Base-by-base conservation (phyloP, 2,329 filamentous ascomycete genomes). In the Cytospora leucostoma region DNA sequence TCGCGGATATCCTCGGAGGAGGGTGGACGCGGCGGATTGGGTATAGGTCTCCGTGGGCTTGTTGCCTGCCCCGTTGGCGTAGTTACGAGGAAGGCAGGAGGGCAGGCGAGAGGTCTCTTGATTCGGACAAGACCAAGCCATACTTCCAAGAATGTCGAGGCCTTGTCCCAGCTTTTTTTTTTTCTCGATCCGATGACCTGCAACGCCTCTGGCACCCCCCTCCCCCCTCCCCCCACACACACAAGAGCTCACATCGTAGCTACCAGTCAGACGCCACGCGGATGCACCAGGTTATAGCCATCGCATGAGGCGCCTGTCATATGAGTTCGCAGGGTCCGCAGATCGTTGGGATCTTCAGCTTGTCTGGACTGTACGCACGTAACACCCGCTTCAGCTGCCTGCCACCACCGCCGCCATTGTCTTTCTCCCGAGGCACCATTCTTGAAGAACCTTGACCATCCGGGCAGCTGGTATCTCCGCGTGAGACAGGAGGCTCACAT, bases 1-100 rank as follows among this genome's bases (percentile, higher is more conserved):
- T 59, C 2, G 58, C 58, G 58, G 51, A 54, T 49, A 49, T 27
- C 50, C 27, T 60, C 58, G 58, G 58, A 38, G 19, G 13, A 3
- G 54, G 2, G 32, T 19, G 19, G n/a, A 50, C n/a, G 47, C 47
- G 19, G 33, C 32, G 56, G 37, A 35, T 19, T 50, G 19, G 17
- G 19, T 59, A 33, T 33, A 44, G 15, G 38, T 52, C 2, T 35
- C 21, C 11, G 19, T 4, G 12, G 19, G 7, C 19, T n/a, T 27
- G 27, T 17, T 47, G 35, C 51, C 47, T 51, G 34, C 50, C 50
- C 21, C 37, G 35, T 37, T n/a, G 19, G 49, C 49, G 40, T 44
- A n/a, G 40, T 10, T n/a, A 44, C 5, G 17, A n/a, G 12, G 7
- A 44, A n/a, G 17, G 38, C 15, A n/a, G 12, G 7, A 44, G 7